Conservation (phyloP, 352 stramenopile species). For the Phytophthora meadii region DNA sequence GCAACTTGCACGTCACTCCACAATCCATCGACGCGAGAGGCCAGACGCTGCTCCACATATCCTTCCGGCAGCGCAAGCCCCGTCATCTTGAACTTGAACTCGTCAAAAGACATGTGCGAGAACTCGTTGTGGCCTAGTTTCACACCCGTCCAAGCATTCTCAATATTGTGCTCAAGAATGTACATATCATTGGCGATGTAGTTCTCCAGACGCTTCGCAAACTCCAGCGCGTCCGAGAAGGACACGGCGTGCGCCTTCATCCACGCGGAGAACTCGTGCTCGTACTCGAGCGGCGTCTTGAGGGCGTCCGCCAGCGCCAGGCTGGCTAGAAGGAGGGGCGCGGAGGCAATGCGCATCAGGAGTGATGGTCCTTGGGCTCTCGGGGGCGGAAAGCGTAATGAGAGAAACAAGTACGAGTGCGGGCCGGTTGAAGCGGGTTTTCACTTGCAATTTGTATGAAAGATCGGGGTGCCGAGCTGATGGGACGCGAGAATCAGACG, state of each 20-base stretch:
- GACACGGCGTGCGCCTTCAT: conserved; percentile 56
- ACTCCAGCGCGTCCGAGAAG: conserved; percentile 75
- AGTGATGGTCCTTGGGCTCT: conserved; percentile 21
- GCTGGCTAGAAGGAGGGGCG: conserved; percentile 29
- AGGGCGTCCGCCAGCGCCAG: conserved; percentile 41
- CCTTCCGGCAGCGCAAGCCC: conserved; percentile 57
- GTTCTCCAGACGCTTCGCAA: conserved; percentile 70
- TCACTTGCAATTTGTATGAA: conserved; percentile 29
- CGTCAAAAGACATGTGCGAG: conserved; percentile 95
- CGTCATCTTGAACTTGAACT: conserved; percentile 90
- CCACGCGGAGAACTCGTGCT: conserved; percentile 77
- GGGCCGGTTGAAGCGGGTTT: conserved; percentile 28
- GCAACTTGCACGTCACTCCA: conserved; percentile 60
- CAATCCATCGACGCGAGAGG: conserved; percentile 37
- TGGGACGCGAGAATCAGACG: conserved; percentile 30
- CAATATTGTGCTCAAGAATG: conserved; percentile 86
- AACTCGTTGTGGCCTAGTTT: conserved; percentile 56
- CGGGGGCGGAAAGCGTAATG: conserved; percentile 32
- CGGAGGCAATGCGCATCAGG: conserved; percentile 24
- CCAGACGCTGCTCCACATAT: conserved; percentile 71
- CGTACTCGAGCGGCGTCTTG: conserved; percentile 77
- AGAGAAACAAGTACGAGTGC: conserved; percentile 10
- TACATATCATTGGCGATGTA: conserved; percentile 91
- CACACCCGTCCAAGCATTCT: conserved; percentile 74
- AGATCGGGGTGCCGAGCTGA: conserved; percentile 14